A percentile compares a stretch with the other conserved stretches of the same genome.
Conservation (phyloP, 352 stramenopile species). For the Phytophthora pseudosyringae region DNA sequence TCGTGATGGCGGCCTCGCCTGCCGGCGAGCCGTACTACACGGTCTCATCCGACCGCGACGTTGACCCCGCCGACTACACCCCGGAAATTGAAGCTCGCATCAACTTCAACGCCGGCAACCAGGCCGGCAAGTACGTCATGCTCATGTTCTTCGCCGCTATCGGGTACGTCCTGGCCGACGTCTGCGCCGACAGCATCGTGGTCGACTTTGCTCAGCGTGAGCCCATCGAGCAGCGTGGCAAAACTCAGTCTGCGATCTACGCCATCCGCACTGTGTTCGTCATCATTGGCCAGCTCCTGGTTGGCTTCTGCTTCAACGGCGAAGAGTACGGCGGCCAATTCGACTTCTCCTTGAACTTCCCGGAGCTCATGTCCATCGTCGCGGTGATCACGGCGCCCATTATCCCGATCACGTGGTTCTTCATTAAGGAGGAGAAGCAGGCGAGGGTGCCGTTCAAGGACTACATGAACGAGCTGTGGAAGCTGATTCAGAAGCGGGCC, state of each 20-base stretch:
- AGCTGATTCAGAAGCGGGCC: slow-evolving; percentile 41
- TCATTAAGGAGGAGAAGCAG: slow-evolving; percentile 48
- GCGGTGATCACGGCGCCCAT: slow-evolving; percentile 25
- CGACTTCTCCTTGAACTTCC: slow-evolving; percentile 45
- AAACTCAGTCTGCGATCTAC: slow-evolving; percentile 50
- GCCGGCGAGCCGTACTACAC: slow-evolving; percentile 48
- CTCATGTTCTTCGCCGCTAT: slow-evolving; percentile 57
- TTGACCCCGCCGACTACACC: slow-evolving; percentile 18
- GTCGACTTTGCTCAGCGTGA: slow-evolving; percentile 47
- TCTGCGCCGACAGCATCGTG: slow-evolving; percentile 58
- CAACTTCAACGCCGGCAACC: slow-evolving; percentile 27
- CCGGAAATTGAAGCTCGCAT: slow-evolving; percentile 29
- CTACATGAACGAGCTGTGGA: slow-evolving; percentile 44
- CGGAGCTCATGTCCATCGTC: slow-evolving; percentile 41
- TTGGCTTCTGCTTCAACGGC: slow-evolving; percentile 53
- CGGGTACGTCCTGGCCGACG: slow-evolving; percentile 62
- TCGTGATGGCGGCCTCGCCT: slow-evolving; percentile 35
- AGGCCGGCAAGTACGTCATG: slow-evolving; percentile 43
- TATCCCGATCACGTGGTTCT: slow-evolving; percentile 46
- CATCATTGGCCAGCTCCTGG: slow-evolving; percentile 34
- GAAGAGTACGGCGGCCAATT: slow-evolving; percentile 57
- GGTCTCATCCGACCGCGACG: slow-evolving; percentile 22
- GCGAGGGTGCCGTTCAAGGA: slow-evolving; percentile 21
- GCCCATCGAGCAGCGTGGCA: slow-evolving; percentile 33
- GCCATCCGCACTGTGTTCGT: slow-evolving; percentile 37